Evolutionary conservation across 2,329 filamentous ascomycete genomes (phyloP).

Genomic region (Whalleya microplaca): DNA sequence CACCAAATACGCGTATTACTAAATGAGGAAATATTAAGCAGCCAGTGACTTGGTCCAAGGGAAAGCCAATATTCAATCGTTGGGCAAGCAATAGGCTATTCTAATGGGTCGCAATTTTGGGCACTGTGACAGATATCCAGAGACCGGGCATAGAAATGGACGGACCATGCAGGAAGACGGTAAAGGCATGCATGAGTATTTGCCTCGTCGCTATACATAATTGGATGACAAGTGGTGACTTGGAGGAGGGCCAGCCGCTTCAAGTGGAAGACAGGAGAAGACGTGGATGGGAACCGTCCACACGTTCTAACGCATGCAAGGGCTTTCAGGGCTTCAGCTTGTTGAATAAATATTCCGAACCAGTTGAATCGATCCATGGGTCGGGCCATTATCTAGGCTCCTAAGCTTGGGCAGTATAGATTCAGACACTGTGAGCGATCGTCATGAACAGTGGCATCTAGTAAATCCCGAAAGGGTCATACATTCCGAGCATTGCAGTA

Average conservation of each 20-base stretch:
- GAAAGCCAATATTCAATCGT: background rate
- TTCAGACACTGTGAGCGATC: constrained; percentile 19
- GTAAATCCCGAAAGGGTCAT: constrained; percentile 13
- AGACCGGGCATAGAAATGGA: background rate
- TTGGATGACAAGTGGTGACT: background rate
- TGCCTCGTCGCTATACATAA: background rate
- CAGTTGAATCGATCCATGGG: constrained; percentile 1
- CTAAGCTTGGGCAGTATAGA: background rate
- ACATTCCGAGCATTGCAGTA: constrained; percentile 15
- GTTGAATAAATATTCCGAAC: background rate
- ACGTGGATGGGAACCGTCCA: constrained; percentile 4
- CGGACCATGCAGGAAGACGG: background rate
- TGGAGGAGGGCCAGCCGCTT: background rate
- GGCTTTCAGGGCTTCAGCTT: background rate
- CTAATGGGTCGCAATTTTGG: background rate
- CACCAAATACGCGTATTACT: background rate
- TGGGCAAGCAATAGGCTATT: background rate
- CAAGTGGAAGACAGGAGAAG: background rate
- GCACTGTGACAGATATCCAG: background rate
- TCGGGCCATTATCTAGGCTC: constrained; percentile 6
- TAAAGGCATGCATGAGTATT: background rate
- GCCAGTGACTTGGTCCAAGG: background rate
- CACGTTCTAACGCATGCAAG: constrained; percentile 2
- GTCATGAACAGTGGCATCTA: constrained; percentile 1
- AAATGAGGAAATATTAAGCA: background rate